A percentile compares a stretch with the other conserved stretches of the same genome.
These are phyloP conservation scores for Arachis monticola DNA, from an alignment of 331 rosid species.

Conservation along the genomic window DNA sequence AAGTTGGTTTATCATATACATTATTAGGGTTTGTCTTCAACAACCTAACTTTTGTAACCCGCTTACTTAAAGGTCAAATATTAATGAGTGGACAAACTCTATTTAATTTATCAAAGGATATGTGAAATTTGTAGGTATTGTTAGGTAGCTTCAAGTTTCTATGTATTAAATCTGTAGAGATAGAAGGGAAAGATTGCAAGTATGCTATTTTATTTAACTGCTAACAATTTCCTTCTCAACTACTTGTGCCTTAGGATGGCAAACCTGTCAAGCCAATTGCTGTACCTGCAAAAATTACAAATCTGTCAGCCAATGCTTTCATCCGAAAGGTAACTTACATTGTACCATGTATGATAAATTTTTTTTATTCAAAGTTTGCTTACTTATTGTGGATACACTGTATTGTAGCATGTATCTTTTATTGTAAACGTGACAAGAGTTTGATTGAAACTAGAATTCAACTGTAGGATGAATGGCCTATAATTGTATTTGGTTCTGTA, in stretches of 20 bases:
- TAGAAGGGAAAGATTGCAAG: conserved; percentile 29
- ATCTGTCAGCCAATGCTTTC: conserved; percentile 66
- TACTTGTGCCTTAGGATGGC: conserved; percentile 58
- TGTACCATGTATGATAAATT: background rate
- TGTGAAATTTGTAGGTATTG: background rate
- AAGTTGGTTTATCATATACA: background rate
- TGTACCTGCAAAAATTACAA: conserved; percentile 54
- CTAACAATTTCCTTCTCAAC: conserved; percentile 32
- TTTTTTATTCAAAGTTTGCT: background rate
- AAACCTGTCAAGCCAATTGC: conserved; percentile 50
- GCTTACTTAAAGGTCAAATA: conserved; percentile 2
- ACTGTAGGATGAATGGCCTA: too few relatives aligned
- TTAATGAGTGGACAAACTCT: conserved; percentile 10
- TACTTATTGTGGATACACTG: conserved; percentile 1
- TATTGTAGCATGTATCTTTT: background rate
- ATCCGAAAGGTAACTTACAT: conserved; percentile 61
- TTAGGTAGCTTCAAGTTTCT: conserved; percentile 11
- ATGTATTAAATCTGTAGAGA: conserved; percentile 8
- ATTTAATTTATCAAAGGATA: conserved; percentile 1
- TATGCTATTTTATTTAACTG: conserved; percentile 17
- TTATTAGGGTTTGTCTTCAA: conserved; percentile 13
- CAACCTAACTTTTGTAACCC: background rate
- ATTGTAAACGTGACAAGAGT: too few relatives aligned
- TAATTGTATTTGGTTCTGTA: background rate
- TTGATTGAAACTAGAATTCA: too few relatives aligned